These are phyloP conservation scores for Olyra latifolia DNA, from an alignment of 176 grass and related monocot species.

Conservation along the genomic window DNA sequence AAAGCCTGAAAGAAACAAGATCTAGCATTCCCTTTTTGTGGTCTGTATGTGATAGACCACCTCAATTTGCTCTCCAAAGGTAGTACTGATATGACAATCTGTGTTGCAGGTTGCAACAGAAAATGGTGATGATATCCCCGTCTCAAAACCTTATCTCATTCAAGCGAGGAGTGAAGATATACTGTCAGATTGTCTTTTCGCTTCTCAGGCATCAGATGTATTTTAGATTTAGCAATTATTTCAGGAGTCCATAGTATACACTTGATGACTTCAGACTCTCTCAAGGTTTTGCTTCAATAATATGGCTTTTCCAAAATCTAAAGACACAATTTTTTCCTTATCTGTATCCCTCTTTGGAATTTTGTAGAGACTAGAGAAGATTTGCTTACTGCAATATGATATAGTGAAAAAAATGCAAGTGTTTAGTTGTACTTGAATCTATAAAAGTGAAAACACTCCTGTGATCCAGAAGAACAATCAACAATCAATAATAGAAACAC, in stretches of 20 bases:
- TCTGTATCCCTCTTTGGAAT: not conserved
- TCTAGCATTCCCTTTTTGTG: not conserved
- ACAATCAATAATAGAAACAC: constrained; percentile 21
- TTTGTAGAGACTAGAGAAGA: not conserved
- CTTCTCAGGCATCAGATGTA: not conserved
- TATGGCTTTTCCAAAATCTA: not conserved
- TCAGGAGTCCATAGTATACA: not conserved
- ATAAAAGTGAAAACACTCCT: not conserved
- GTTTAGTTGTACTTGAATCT: not conserved
- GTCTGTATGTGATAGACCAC: not conserved
- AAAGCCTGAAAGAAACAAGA: not conserved
- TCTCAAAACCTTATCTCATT: not conserved
- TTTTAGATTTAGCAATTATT: not conserved
- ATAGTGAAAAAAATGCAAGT: not conserved
- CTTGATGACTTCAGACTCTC: not conserved
- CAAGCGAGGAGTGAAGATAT: not conserved
- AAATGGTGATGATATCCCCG: not conserved
- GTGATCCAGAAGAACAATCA: constrained; percentile 25
- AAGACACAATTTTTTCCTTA: not conserved
- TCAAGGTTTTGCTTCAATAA: not conserved
- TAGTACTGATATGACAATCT: not conserved
- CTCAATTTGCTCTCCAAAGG: not conserved
- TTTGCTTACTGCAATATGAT: constrained; percentile 3
- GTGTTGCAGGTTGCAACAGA: not conserved
- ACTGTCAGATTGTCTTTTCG: not conserved